A percentile compares a stretch with the other conserved stretches of the same genome.
Evolutionary conservation across 352 stramenopile species (phyloP).

Genomic region (Pythium oligandrum): DNA sequence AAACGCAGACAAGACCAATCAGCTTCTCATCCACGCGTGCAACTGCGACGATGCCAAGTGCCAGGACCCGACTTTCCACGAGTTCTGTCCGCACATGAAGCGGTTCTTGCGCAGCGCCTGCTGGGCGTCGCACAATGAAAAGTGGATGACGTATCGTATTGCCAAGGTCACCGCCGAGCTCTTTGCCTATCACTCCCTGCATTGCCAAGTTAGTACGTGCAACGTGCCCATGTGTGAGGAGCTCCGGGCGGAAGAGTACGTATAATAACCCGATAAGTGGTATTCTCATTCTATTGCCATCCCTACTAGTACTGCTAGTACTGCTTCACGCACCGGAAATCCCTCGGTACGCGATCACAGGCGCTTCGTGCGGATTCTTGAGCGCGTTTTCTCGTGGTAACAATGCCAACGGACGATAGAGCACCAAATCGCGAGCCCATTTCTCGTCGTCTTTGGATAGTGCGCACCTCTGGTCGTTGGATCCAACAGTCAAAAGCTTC

Average conservation of each 20-base stretch:
- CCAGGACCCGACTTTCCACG: conserved; percentile 25
- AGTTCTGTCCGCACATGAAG: conserved; percentile 60
- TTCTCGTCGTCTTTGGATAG: background rate
- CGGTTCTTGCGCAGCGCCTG: conserved; percentile 59
- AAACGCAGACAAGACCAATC: conserved; percentile 40
- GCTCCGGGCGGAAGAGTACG: conserved; percentile 20
- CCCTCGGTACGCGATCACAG: no score
- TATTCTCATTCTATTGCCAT: no score
- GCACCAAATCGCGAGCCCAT: no score
- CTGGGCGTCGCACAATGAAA: conserved; percentile 58
- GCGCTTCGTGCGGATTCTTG: no score
- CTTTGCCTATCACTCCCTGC: conserved; percentile 46
- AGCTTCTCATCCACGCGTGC: conserved; percentile 53
- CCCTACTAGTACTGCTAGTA: no score
- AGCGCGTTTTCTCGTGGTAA: no score
- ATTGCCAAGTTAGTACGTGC: conserved; percentile 23
- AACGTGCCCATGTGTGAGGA: conserved; percentile 22
- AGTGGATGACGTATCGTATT: conserved; percentile 43
- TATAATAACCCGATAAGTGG: conserved; percentile 5
- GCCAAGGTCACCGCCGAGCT: conserved; percentile 42
- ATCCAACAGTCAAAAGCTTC: conserved; percentile 4
- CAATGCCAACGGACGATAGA: no score
- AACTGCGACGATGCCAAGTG: conserved; percentile 46
- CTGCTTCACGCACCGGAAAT: no score
- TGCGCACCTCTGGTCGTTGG: background rate